Conservation (phyloP, 2,329 filamentous ascomycete genomes). For the Scedosporium aurantiacum region DNA sequence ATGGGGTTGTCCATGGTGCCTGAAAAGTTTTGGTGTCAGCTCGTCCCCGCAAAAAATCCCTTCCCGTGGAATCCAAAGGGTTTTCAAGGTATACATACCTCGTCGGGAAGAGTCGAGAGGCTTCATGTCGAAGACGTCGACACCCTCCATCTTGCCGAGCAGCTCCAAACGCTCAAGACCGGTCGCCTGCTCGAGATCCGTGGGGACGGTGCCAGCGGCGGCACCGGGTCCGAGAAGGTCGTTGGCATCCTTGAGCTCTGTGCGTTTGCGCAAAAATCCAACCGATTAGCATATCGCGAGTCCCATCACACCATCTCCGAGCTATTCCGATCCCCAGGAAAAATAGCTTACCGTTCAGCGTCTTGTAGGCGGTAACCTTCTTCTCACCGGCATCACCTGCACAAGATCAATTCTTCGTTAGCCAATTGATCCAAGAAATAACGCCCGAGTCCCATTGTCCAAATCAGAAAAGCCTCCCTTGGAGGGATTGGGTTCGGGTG, state of each 20-base stretch:
- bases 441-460: background rate
- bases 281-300: conserved; percentile 12
- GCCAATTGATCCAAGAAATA: background rate
- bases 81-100: conserved; percentile 38
- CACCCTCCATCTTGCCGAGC: conserved; percentile 96
- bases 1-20: conserved; percentile 87
- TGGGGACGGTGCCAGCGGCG: conserved; percentile 70
- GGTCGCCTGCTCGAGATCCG: conserved; percentile 89
- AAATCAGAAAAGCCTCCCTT: background rate
- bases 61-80: background rate
- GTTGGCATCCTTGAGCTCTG: conserved; percentile 73
- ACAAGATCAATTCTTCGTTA: conserved; percentile 5
- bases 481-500: conserved; percentile 6
- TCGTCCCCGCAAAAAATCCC: background rate
- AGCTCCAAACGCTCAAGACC: conserved; percentile 98
- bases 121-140: conserved; percentile 97
- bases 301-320: background rate
- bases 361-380: conserved; percentile 35
- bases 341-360: conserved; percentile 31
- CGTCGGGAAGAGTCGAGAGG: conserved; percentile 83
- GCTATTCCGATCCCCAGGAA: conserved; percentile 14
- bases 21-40: conserved; percentile 20
- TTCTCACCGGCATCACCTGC: conserved; percentile 31
- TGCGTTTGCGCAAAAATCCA: conserved; percentile 7
- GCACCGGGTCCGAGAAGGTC: conserved; percentile 83